Evolutionary conservation across 2,329 filamentous ascomycete species (phyloP).

Genomic region (Magnaporthiopsis poae): DNA sequence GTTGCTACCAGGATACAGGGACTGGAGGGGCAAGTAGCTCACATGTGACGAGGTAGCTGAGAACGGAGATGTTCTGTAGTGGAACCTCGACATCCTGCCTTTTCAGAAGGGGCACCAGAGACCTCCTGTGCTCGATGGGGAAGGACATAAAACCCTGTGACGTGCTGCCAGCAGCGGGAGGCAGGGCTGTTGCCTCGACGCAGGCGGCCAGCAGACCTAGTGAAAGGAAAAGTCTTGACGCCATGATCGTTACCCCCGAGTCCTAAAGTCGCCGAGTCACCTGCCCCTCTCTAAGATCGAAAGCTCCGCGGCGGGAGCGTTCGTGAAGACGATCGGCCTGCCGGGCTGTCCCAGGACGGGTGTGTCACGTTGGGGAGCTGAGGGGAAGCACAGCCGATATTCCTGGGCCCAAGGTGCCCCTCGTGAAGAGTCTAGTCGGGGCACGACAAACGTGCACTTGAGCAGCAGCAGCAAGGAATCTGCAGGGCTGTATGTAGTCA

Average conservation of each 20-base stretch:
- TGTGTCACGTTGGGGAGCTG: no score
- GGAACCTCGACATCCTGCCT: constrained; percentile 8
- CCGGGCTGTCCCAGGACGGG: no score
- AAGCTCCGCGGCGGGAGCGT: neutral
- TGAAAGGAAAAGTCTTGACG: neutral
- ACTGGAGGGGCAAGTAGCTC: neutral
- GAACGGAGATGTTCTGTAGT: constrained; percentile 9
- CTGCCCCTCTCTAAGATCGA: neutral
- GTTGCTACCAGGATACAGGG: neutral
- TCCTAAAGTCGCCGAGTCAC: neutral
- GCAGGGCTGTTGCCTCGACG: neutral
- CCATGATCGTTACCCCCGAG: neutral
- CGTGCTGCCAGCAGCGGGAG: no score
- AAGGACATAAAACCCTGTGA: constrained; percentile 5
- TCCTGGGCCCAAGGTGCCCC: neutral
- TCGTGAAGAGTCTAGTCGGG: neutral
- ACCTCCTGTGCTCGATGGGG: constrained; percentile 5
- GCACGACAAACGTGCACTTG: neutral
- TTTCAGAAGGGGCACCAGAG: neutral
- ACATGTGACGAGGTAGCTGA: constrained; percentile 10
- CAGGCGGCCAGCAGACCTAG: neutral
- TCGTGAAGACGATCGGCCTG: no score
- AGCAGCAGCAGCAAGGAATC: neutral
- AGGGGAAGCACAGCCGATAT: neutral
- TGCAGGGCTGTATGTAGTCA: neutral